Percentiles rank a stretch among this genome's conserved stretches.
phyloP scores from a whole-genome alignment of 2,329 filamentous ascomycete genomes.

The Clarireedia homoeocarpa region DNA sequence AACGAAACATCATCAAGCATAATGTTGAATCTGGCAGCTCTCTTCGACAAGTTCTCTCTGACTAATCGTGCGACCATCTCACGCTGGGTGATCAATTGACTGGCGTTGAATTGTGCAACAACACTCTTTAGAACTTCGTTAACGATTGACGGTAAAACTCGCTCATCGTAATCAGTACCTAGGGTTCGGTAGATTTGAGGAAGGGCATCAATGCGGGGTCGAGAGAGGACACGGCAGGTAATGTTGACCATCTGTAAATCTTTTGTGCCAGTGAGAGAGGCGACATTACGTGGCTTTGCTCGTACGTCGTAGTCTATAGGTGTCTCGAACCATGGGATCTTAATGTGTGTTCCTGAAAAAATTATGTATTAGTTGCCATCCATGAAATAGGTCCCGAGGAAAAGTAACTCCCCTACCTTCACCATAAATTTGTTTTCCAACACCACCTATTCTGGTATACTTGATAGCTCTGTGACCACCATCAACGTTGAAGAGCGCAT shows the following conservation, averaged over 20 bases:
- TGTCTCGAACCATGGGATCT: conserved; percentile 95
- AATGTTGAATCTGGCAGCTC: conserved; percentile 95
- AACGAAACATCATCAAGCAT: conserved; percentile 94
- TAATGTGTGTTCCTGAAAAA: conserved; percentile 75
- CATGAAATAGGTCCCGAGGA: neutral
- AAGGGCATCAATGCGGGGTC: conserved; percentile 78
- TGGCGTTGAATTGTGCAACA: conserved; percentile 97
- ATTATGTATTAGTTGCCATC: conserved; percentile 13
- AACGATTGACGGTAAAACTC: conserved; percentile 92
- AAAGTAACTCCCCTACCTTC: conserved; percentile 57
- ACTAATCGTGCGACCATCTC: conserved; percentile 91
- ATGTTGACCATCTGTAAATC: conserved; percentile 99
- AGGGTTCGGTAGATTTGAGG: conserved; percentile 97
- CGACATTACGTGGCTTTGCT: conserved; percentile 92
- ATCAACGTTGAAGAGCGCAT: conserved; percentile 73
- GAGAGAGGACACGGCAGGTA: conserved; percentile 95
- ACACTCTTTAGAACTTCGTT: conserved; percentile 99
- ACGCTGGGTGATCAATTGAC: conserved; percentile 96
- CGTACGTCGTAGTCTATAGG: conserved; percentile 96
- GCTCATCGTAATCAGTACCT: conserved; percentile 92
- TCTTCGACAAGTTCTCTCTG: conserved; percentile 81
- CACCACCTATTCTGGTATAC: conserved; percentile 86
- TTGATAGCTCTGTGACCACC: conserved; percentile 99
- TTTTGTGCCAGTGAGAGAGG: conserved; percentile 96
- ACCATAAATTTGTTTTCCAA: conserved; percentile 89